Conservation (phyloP, 164 flowering plant species). For the Buxus sempervirens region DNA sequence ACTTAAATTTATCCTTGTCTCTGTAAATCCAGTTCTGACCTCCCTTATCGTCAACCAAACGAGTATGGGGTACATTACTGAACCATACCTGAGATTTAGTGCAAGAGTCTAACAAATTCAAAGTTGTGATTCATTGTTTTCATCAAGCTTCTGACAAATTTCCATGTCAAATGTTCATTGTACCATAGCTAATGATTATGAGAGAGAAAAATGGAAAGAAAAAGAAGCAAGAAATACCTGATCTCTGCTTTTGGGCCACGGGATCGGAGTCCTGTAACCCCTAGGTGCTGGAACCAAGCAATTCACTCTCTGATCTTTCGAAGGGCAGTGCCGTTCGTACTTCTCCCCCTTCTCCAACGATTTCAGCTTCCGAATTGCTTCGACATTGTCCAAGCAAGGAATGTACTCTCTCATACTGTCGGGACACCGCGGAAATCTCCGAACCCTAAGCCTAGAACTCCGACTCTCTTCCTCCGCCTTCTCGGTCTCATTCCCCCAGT, state of each 20-base stretch:
- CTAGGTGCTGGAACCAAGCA: constrained; percentile 87
- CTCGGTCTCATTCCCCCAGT: constrained; percentile 41
- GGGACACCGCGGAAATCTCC: constrained; percentile 50
- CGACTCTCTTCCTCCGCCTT: constrained; percentile 12
- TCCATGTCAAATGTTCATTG: too few species aligned
- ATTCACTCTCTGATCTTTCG: constrained; percentile 41
- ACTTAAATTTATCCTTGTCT: constrained; percentile 75
- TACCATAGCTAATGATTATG: not conserved
- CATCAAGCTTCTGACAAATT: not conserved
- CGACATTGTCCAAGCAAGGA: constrained; percentile 72
- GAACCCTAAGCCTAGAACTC: constrained; percentile 32
- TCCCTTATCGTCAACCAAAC: constrained; percentile 91
- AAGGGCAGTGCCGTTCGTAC: constrained; percentile 84
- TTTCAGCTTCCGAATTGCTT: constrained; percentile 45
- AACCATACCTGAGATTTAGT: constrained; percentile 73
- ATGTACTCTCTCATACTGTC: constrained; percentile 66
- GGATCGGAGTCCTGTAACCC: constrained; percentile 61
- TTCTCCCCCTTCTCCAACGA: constrained; percentile 66
- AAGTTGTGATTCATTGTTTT: too few species aligned
- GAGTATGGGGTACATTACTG: constrained; percentile 90
- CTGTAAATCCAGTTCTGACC: constrained; percentile 92
- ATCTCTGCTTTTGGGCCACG: constrained; percentile 90
- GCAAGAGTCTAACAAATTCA: not conserved
- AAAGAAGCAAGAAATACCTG: constrained; percentile 45
- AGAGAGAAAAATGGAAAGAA: not conserved